phyloP scores from a whole-genome alignment of 306 rosid genomes.

The Potentilla sterilis region DNA sequence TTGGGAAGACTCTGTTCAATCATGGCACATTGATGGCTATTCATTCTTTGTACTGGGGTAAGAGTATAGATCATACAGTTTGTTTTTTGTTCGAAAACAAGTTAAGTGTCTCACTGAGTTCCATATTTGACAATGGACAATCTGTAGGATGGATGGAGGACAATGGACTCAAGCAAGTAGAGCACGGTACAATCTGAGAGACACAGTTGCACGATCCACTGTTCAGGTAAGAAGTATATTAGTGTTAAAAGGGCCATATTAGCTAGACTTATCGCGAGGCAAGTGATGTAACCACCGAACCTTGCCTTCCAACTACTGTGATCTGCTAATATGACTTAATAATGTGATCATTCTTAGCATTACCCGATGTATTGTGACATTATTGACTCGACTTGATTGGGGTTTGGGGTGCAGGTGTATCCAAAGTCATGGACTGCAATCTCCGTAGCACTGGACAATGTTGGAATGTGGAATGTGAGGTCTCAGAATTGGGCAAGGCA shows the following conservation, averaged over 20 bases:
- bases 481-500: constrained; percentile 92
- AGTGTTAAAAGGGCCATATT: not conserved
- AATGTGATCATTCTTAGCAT: not conserved
- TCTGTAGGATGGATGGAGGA: constrained; percentile 81
- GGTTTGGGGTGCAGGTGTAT: constrained; percentile 53
- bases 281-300: not conserved
- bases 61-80: constrained; percentile 15
- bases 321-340: not conserved
- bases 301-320: not conserved
- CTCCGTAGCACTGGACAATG: constrained; percentile 81
- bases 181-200: constrained; percentile 77
- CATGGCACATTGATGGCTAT: constrained; percentile 92
- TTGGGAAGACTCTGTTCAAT: constrained; percentile 79
- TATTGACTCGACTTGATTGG: not conserved
- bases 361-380: not conserved
- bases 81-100: not conserved
- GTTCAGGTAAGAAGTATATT: constrained; percentile 45
- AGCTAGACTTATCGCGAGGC: not conserved
- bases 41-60: constrained; percentile 94
- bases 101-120: not conserved
- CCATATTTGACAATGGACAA: constrained; percentile 21
- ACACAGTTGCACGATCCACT: constrained; percentile 80
- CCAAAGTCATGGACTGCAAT: constrained; percentile 90
- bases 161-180: constrained; percentile 88
- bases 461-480: constrained; percentile 96